These are phyloP conservation scores for Heliosperma pusillum DNA, from an alignment of 148 eudicot genomes.

Conservation along the genomic window DNA sequence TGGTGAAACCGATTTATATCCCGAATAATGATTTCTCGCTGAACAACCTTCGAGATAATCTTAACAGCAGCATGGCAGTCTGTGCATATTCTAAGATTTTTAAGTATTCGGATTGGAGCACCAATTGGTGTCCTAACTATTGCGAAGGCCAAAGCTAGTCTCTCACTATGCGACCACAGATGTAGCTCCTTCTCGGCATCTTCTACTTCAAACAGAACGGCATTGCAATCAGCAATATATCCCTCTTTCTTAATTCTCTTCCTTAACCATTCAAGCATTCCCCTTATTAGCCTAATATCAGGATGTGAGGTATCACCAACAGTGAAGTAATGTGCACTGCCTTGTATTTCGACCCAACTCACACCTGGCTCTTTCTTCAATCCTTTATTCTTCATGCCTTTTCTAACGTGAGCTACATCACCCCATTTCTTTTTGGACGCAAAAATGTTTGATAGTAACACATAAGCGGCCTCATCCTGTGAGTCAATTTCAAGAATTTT, in stretches of 20 bases:
- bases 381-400: constrained; percentile 69
- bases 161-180: constrained; percentile 86
- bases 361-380: constrained; percentile 88
- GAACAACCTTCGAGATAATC: constrained; percentile 58
- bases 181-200: constrained; percentile 71
- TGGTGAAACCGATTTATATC: constrained; percentile 94
- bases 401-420: constrained; percentile 73
- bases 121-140: constrained; percentile 54
- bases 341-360: constrained; percentile 84
- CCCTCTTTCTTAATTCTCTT: constrained; percentile 48
- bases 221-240: constrained; percentile 53
- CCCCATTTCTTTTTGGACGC: constrained; percentile 75
- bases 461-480: constrained; percentile 62
- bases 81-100: constrained; percentile 75
- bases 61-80: constrained; percentile 75
- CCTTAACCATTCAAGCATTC: constrained; percentile 79
- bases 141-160: constrained; percentile 82
- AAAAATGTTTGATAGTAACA: constrained; percentile 73
- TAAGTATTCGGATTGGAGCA: constrained; percentile 73
- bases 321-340: constrained; percentile 55
- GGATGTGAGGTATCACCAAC: constrained; percentile 79
- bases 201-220: constrained; percentile 66
- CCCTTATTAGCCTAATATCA: constrained; percentile 58
- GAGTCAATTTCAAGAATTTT: constrained; percentile 77
- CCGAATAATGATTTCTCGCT: constrained; percentile 71